Base-by-base conservation (phyloP, 768 basidiomycete species). In the Tulasnella sp. region DNA sequence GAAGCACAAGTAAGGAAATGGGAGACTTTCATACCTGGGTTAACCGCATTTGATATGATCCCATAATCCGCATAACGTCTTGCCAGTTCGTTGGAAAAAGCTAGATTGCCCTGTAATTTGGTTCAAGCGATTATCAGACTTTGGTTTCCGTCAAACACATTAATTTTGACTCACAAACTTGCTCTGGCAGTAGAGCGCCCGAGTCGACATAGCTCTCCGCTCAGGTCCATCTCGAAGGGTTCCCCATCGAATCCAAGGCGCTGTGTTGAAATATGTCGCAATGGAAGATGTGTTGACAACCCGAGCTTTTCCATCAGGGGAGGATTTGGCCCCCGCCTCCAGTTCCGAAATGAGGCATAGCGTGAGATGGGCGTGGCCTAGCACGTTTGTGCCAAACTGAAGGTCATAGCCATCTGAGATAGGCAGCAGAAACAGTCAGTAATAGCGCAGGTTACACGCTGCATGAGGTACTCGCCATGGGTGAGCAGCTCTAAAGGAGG, bases 331-430 rank as follows among this genome's bases (percentile, higher is more conserved):
- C 1, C 72, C 75, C 2, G 71, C 69, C 21, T 74, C 64, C 21
- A 80, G 71, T 2, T 70, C 70, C 2, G 81, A 79, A 22, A 81
- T 70, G 45, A 83, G 74, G 12, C 77, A 71, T 43, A 72, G 70
- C 2, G 81, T 84, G 59, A 86, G 73, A 64, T 79, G 75, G 65
- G 76, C 81, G 65, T 80, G 84, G 1, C 84, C 82, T 15, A 61
- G 44, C 9, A 62, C 61, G 45, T 65, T 82, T 2, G 76, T 78
- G 11, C 78, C 81, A 56, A 80, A 83, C 53, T 78, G 75, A 19
- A 78, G 65, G 63, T 81, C 81, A 58, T 78, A 80, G 3, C 78
- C 78, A 29, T 78, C 73, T 12, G 62, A 27, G 12, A 27, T 4
- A 15, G 10, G 11, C n/a, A 29, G 4, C 15, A 45, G 4, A 15